These are phyloP conservation scores for Agroathelia rolfsii DNA, from an alignment of 1,284 basidiomycete species.

Conservation along the genomic window DNA sequence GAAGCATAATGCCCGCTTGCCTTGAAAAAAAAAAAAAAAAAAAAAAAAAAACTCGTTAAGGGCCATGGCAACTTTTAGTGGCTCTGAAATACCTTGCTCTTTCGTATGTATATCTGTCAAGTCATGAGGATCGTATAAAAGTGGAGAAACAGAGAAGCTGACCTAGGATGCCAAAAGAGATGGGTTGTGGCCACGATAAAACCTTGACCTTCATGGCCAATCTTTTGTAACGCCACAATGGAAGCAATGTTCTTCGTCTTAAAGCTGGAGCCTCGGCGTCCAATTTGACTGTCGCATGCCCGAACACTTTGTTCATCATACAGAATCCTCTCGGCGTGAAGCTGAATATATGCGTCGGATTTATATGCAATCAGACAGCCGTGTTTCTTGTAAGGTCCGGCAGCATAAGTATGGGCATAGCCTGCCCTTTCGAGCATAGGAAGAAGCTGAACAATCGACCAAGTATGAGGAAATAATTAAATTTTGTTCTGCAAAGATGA, in stretches of 20 bases:
- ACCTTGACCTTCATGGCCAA: conserved; percentile 32
- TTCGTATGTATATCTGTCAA: conserved; percentile 88
- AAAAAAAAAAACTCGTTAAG: conserved; percentile 5
- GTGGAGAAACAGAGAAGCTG: conserved; percentile 16
- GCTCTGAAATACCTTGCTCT: conserved; percentile 74
- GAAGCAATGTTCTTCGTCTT: conserved; percentile 78
- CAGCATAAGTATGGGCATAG: conserved; percentile 51
- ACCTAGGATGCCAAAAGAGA: conserved; percentile 92
- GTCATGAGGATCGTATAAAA: too few relatives aligned
- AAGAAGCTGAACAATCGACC: too few relatives aligned
- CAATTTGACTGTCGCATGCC: too few relatives aligned
- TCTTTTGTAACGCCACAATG: conserved; percentile 54
- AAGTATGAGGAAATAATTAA: too few relatives aligned
- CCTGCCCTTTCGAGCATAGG: conserved; percentile 50
- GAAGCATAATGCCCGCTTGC: conserved; percentile 61
- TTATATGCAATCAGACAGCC: conserved; percentile 77
- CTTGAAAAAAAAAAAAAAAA: conserved; percentile 24
- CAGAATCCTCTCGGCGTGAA: conserved; percentile 37
- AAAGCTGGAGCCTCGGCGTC: conserved; percentile 56
- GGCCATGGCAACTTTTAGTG: too few relatives aligned
- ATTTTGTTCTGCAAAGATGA: too few relatives aligned
- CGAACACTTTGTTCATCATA: conserved; percentile 61
- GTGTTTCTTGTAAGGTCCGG: conserved; percentile 68
- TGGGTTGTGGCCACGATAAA: conserved; percentile 78
- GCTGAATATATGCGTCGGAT: conserved; percentile 35